Conservation (phyloP, 192 early-diverging fungal species). For the Podila epicladia region DNA sequence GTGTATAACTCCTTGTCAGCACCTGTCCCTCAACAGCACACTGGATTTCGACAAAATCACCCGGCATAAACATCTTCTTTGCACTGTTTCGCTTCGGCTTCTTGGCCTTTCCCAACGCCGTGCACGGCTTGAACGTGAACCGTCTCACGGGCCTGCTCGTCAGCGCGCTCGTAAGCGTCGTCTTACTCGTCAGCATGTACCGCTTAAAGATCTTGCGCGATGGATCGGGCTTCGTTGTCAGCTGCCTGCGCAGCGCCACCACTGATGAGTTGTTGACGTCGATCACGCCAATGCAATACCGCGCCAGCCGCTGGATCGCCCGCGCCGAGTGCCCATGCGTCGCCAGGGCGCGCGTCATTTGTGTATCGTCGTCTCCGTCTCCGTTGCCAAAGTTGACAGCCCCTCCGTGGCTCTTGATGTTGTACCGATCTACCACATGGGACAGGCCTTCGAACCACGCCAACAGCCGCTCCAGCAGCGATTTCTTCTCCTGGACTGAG, state of each 20-base stretch:
- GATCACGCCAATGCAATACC: neutral
- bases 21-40: constrained; percentile 14
- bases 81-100: constrained; percentile 1
- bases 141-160: constrained; percentile 3
- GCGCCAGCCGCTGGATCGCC: neutral
- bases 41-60: constrained; percentile 23
- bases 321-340: neutral
- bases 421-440: neutral
- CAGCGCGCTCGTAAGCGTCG: neutral
- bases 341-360: neutral
- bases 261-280: neutral
- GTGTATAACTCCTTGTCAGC: constrained; percentile 10
- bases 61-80: constrained; percentile 11
- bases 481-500: neutral
- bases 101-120: neutral
- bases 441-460: neutral
- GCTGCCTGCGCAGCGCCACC: neutral
- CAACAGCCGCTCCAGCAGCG: neutral
- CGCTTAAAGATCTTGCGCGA: constrained; percentile 8
- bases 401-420: neutral
- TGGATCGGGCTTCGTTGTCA: neutral
- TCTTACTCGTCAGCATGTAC: constrained; percentile 13
- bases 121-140: constrained; percentile 15
- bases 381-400: neutral
- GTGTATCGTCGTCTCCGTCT: neutral